Conservation (phyloP, 139 green algal genomes). For the Chlorella sp. region DNA sequence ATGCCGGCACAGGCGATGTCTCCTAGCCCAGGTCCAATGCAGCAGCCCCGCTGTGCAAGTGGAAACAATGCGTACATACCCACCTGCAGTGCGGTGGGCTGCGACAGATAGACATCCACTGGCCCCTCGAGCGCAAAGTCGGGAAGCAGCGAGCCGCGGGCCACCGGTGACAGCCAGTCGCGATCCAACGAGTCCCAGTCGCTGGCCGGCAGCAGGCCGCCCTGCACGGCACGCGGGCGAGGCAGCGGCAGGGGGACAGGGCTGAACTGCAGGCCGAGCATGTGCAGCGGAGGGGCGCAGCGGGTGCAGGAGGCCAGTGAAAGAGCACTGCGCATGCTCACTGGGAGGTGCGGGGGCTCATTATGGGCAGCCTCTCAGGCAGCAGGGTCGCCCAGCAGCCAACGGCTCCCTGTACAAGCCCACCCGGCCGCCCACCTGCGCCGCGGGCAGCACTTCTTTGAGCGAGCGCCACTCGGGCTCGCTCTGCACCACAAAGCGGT, state of each 20-base stretch:
- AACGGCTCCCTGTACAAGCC: neutral
- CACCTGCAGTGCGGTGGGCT: conserved; percentile 28
- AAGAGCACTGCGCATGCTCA: no score
- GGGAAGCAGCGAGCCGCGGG: conserved; percentile 24
- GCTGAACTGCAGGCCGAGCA: neutral
- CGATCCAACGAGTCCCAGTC: conserved; percentile 31
- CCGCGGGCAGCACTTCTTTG: neutral
- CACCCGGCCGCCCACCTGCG: neutral
- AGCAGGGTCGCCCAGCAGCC: neutral
- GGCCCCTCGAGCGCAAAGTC: conserved; percentile 46
- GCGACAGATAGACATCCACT: conserved; percentile 32
- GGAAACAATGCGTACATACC: neutral
- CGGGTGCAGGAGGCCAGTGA: no score
- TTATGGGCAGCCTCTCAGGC: no score
- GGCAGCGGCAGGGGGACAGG: no score
- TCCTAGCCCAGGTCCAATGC: no score
- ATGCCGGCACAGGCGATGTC: no score
- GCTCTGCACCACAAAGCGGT: conserved; percentile 21
- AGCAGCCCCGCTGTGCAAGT: no score
- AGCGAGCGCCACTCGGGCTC: conserved; percentile 30
- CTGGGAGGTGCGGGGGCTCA: no score
- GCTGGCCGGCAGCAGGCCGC: conserved; percentile 15
- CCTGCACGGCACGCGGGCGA: neutral
- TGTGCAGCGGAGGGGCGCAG: no score
- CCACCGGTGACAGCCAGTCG: conserved; percentile 23